These are phyloP conservation scores for Neoboletus brunneissimus DNA, from an alignment of 768 basidiomycete species.

Conservation along the genomic window DNA sequence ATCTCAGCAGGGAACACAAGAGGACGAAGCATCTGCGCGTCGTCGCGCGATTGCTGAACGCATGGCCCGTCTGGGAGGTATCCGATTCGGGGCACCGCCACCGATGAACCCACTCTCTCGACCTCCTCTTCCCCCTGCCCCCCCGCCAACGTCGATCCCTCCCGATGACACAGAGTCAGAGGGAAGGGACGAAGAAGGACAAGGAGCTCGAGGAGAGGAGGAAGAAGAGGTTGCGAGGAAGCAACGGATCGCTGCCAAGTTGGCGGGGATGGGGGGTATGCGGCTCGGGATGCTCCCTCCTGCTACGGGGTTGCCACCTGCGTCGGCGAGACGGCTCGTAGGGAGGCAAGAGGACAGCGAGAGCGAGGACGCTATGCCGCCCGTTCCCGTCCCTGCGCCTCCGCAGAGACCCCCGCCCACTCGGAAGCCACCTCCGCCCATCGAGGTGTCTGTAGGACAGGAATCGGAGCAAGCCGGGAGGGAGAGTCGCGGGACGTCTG, in stretches of 20 bases:
- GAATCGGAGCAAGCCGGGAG: slow-evolving; percentile 36
- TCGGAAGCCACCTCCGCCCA: slow-evolving; percentile 32
- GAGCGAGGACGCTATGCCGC: slow-evolving; percentile 22
- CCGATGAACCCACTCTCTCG: slow-evolving; percentile 34
- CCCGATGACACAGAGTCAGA: slow-evolving; percentile 25
- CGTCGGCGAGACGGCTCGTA: slow-evolving; percentile 14
- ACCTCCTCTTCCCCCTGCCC: slow-evolving; percentile 38
- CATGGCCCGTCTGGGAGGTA: slow-evolving; percentile 91
- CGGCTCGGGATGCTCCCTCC: slow-evolving; percentile 54
- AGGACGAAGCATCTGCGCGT: slow-evolving; percentile 50
- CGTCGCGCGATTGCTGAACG: slow-evolving; percentile 82
- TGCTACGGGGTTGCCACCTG: neutral
- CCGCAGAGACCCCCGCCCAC: slow-evolving; percentile 30
- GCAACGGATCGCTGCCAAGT: slow-evolving; percentile 50
- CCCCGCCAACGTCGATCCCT: slow-evolving; percentile 34
- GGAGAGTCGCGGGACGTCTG: slow-evolving; percentile 44
- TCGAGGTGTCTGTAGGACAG: slow-evolving; percentile 3
- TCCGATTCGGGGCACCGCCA: slow-evolving; percentile 74
- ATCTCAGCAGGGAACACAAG: slow-evolving; percentile 22
- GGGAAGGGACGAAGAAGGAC: slow-evolving; percentile 16
- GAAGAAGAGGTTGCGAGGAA: slow-evolving; percentile 60
- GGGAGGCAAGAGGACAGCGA: slow-evolving; percentile 31
- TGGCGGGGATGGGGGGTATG: slow-evolving; percentile 57
- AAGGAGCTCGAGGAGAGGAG: slow-evolving; percentile 34
- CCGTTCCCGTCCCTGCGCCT: slow-evolving; percentile 33